phyloP scores from a whole-genome alignment of 2,329 filamentous ascomycete species.

The Neofusicoccum parvum region DNA sequence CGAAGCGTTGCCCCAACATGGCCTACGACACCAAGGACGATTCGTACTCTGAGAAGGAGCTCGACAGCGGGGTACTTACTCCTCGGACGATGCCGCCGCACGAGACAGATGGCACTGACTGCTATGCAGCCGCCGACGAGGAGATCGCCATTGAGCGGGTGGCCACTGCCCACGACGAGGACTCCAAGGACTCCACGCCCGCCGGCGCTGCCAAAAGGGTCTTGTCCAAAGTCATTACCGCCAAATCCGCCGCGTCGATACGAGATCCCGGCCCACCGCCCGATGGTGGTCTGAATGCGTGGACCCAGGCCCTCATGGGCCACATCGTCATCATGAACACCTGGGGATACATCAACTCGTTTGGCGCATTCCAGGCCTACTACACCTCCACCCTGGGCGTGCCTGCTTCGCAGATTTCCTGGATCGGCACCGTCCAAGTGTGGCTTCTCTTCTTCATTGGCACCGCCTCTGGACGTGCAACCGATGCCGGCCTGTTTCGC shows the following conservation, averaged over 20 bases:
- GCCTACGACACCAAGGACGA: constrained; percentile 1
- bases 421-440: constrained; percentile 56
- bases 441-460: constrained; percentile 55
- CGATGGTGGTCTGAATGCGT: constrained; percentile 40
- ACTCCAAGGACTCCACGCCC: neutral
- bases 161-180: constrained; percentile 13
- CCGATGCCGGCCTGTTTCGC: constrained; percentile 56
- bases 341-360: constrained; percentile 41
- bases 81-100: constrained; percentile 16
- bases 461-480: constrained; percentile 54
- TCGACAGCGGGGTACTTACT: constrained; percentile 21
- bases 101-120: constrained; percentile 13
- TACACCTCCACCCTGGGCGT: constrained; percentile 34
- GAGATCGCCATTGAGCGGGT: constrained; percentile 16
- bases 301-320: constrained; percentile 41
- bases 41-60: constrained; percentile 17
- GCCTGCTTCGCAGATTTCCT: constrained; percentile 50
- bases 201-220: constrained; percentile 7
- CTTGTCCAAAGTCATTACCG: constrained; percentile 24
- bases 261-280: constrained; percentile 41
- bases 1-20: neutral
- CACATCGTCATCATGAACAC: constrained; percentile 40
- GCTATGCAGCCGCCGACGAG: constrained; percentile 8
- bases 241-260: constrained; percentile 30
- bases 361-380: constrained; percentile 41